These are phyloP conservation scores for Cladobotryum protrusum DNA, from an alignment of 2,329 filamentous ascomycete genomes.

Conservation along the genomic window DNA sequence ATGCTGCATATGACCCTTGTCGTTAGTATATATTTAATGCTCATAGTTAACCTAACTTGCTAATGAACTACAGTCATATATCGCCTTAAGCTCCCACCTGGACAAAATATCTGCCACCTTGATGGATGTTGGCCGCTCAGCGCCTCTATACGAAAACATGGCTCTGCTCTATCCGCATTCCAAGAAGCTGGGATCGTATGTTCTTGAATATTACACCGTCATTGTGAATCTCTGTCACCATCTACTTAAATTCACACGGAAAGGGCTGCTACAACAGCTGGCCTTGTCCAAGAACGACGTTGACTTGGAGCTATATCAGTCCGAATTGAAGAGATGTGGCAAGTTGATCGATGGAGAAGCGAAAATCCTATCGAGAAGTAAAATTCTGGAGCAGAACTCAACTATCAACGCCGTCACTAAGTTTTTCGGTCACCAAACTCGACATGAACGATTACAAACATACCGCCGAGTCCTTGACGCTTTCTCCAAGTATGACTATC, in stretches of 20 bases:
- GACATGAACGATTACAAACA: conserved; percentile 5
- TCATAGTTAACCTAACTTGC: not conserved
- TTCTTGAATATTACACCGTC: conserved; percentile 36
- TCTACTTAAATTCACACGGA: conserved; percentile 26
- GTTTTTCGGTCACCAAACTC: not conserved
- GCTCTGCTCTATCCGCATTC: conserved; percentile 34
- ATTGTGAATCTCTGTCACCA: conserved; percentile 34
- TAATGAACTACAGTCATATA: conserved; percentile 20
- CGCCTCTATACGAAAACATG: conserved; percentile 34
- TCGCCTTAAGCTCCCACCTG: conserved; percentile 26
- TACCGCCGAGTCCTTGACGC: conserved; percentile 27
- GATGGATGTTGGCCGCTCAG: conserved; percentile 34
- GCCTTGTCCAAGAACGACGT: conserved; percentile 24
- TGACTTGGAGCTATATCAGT: conserved; percentile 26
- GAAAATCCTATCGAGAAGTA: conserved; percentile 19
- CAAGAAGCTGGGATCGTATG: conserved; percentile 25
- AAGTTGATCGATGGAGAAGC: conserved; percentile 29
- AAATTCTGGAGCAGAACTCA: conserved; percentile 19
- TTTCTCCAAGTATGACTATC: conserved; percentile 36
- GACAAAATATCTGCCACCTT: conserved; percentile 35
- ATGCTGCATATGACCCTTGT: conserved; percentile 35
- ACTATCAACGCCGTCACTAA: conserved; percentile 14
- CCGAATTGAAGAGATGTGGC: conserved; percentile 29
- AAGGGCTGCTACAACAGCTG: conserved; percentile 26
- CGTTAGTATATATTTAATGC: conserved; percentile 23